Base-by-base conservation (phyloP, 2,329 filamentous ascomycete genomes). In the Botrytis paeoniae region DNA sequence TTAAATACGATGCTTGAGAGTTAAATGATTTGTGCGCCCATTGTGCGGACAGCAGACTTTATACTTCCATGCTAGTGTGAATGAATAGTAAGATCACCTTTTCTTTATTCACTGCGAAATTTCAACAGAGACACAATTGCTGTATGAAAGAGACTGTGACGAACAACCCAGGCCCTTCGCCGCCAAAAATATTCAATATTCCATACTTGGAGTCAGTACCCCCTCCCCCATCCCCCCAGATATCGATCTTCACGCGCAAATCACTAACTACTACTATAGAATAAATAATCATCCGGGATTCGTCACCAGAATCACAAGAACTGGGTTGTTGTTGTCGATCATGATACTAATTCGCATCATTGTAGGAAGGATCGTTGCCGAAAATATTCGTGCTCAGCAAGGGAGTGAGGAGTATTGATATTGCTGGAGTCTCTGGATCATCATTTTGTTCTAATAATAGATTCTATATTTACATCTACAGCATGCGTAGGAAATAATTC, bases 21-120 rank as follows among this genome's bases (percentile, higher is more conserved):
- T 25, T 7, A 16, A 5, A 0, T n/a, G 9, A 1, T 51, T 14
- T 51, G 25, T 14, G 10, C 2, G 6, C 0, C 3, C 25, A 51
- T n/a, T 25, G 48, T 51, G 25, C n/a, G 0, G 3, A 9, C n/a
- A 29, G 3, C n/a, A 51, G 25, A 54, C 14, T 29, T 14, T 29
- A 16, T 3, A 16, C n/a, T 1, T 18, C 16, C 1, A 54, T 8
- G n/a, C n/a, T 29, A 14, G 3, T 18, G 14, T 18, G 1, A 18
- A 54, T 29, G 6, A 18, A 18, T 7, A 4, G 6, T 18, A 29
- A 54, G 3, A 9, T 14, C 2, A 5, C 25, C n/a, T 54, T 16
- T 29, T n/a, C 2, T 16, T 7, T n/a, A 16, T n/a, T 29, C 25
- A 10, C 48, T 51, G 25, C 0, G 25, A 1, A n/a, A n/a, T 3